Percentiles rank a stretch among this genome's conserved stretches.
Conservation (phyloP, 2,329 filamentous ascomycete species). For the Botryotinia globosa region DNA sequence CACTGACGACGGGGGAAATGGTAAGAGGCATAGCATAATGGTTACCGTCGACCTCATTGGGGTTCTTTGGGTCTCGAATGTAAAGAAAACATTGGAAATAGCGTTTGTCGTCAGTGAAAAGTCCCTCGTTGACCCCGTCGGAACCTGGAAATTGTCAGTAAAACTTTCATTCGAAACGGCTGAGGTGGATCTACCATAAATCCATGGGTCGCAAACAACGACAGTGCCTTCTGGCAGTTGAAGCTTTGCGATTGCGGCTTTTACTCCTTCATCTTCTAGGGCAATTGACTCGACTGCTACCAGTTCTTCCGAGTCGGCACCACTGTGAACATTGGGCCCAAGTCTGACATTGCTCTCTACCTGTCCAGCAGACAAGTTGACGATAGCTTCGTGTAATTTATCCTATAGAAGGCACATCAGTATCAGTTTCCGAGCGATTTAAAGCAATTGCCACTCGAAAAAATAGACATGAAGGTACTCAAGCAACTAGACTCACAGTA, state of each 20-base stretch:
- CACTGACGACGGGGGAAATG: conserved; percentile 64
- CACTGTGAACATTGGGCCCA: conserved; percentile 56
- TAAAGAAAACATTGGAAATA: conserved; percentile 66
- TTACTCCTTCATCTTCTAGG: conserved; percentile 54
- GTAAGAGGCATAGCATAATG: conserved; percentile 66
- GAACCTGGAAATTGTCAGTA: conserved; percentile 42
- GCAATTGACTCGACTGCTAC: conserved; percentile 54
- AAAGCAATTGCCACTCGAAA: neutral
- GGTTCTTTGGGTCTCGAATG: conserved; percentile 59
- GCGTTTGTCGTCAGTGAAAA: conserved; percentile 45
- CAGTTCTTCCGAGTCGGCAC: conserved; percentile 59
- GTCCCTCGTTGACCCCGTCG: conserved; percentile 49
- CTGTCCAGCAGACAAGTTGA: conserved; percentile 49
- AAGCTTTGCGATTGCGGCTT: conserved; percentile 60
- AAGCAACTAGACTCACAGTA: conserved; percentile 47
- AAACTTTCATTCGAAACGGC: neutral
- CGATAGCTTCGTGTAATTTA: conserved; percentile 60
- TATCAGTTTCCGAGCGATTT: neutral
- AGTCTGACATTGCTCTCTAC: conserved; percentile 59
- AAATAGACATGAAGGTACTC: neutral
- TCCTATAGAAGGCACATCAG: conserved; percentile 42
- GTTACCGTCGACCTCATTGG: conserved; percentile 60
- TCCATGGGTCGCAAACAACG: conserved; percentile 62
- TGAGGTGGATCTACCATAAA: conserved; percentile 48
- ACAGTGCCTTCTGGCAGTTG: conserved; percentile 58